Base-by-base conservation (phyloP, 2,329 filamentous ascomycete genomes). In the Alternaria incomplexa region DNA sequence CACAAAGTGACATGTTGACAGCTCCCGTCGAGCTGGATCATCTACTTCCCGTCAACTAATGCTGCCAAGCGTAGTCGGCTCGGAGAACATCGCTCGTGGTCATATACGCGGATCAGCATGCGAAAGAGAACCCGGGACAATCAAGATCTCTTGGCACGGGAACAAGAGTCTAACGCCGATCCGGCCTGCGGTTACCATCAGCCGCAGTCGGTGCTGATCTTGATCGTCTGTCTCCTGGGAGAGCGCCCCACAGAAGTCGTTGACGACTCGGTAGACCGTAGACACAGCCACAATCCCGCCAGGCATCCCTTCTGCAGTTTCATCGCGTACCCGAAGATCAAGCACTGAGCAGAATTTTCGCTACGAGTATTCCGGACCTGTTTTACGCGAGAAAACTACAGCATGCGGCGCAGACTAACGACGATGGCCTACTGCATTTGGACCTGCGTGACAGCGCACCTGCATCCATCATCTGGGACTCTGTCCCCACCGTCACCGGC, bases 121-220 rank as follows among this genome's bases (percentile, higher is more conserved):
- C 55, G 60, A 62, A 53, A 54, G 55, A 53, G 60, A 47, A 54
- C 11, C 55, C 55, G 55, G 55, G n/a, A 53, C 25, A 25, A 32
- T 56, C 58, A 53, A 32, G 20, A 62, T 62, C 40, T 48, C 60
- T 58, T 58, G 60, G 60, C 55, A 22, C 59, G 54, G 59, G 40
- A 61, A 28, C 47, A 61, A 51, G 59, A 47, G 28, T 11, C 45
- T 30, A 47, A 25, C 22, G 46, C 53, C 26, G 58, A 57, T 61
- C 26, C 22, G 30, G 25, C 25, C 17, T 25, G 5, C 23, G 45
- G 58, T 17, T 45, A 17, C 22, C 52, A 11, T 55, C 28, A 25
- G 47, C 56, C 56, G 56, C 30, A 46, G 56, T 25, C 26, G 36
- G 43, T 44, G 43, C 43, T 56, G 30, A 60, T 57, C 46, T 15